Base-by-base conservation (phyloP, 805 yeast species). In the Starmerella tilneyi region DNA sequence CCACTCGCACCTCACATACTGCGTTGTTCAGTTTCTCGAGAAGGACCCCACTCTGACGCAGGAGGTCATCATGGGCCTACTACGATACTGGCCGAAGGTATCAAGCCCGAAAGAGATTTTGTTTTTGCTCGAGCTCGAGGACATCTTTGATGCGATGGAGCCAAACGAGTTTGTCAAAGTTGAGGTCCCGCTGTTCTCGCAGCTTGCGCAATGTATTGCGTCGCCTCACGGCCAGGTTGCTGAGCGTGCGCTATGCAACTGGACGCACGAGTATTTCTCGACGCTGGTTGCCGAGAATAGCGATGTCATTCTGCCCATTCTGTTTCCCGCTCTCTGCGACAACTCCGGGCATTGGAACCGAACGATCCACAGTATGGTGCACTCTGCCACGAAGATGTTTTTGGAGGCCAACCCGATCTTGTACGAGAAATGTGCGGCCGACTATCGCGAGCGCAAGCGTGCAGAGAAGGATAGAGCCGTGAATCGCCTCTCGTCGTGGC, bases 161-260 rank as follows among this genome's bases (percentile, higher is more conserved):
- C 94, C 96, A 12, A 69, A 74, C 47, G 97, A 92, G 65, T 92
- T 92, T 61, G 75, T 78, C 53, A 84, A 85, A 65, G 84, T 92
- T 52, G 94, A 88, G 64, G 82, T 86, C 2, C 97, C 97, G 3
- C 68, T 92, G 39, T 88, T 88, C 65, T 94, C 89, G 24, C 98
- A 92, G 66, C 72, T 92, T 53, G 82, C 95, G 41, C 85, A 83
- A 64, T 89, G 97, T 66, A 88, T 92, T 31, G 75, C 94, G 22
- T 83, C 94, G 2, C 84, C 95, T 22, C 97, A 92, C 67, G 94
- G 92, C 70, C 98, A 92, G 71, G 96, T 92, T 21, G 82, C 94
- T 47, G 98, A 92, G 65, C 85, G 94, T 56, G 96, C 92, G 2
- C 73, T 92, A 48, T 82, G 88, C 60, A 85, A 78, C 63, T 92